phyloP scores from a whole-genome alignment of 495 filamentous ascomycete species.

The Tuber umbilicatum region DNA sequence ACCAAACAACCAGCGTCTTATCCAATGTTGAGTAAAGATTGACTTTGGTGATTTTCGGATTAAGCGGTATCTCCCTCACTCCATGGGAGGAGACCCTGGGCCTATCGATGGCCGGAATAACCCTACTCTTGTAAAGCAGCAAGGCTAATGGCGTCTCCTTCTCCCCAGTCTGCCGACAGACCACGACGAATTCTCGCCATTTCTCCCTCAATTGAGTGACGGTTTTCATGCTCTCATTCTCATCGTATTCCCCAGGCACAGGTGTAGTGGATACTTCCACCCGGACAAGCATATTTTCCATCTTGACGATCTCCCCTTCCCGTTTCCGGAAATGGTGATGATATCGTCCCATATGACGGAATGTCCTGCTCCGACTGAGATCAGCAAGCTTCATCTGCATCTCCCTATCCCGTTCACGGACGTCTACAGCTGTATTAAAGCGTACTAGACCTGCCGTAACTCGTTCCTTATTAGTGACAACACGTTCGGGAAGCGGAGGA shows the following conservation, averaged over 20 bases:
- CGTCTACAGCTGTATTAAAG: constrained; percentile 40
- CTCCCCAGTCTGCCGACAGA: constrained; percentile 55
- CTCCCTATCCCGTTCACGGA: constrained; percentile 32
- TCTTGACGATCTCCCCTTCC: constrained; percentile 61
- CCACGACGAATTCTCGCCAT: constrained; percentile 67
- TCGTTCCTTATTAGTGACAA: constrained; percentile 35
- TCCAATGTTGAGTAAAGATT: constrained; percentile 67
- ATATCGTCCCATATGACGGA: constrained; percentile 22
- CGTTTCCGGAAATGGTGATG: constrained; percentile 21
- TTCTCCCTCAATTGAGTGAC: constrained; percentile 58
- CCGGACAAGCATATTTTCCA: constrained; percentile 67
- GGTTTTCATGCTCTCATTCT: constrained; percentile 59
- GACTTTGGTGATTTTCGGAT: constrained; percentile 51
- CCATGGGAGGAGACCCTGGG: constrained; percentile 49
- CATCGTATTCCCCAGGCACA: constrained; percentile 59
- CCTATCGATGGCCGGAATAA: constrained; percentile 59
- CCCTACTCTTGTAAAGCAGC: constrained; percentile 64
- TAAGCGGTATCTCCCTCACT: constrained; percentile 54
- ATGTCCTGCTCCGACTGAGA: constrained; percentile 30
- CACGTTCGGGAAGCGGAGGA: constrained; percentile 10
- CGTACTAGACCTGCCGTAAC: constrained; percentile 37
- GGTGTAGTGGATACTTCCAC: constrained; percentile 55
- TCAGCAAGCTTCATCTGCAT: constrained; percentile 38
- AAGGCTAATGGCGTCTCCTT: constrained; percentile 54
- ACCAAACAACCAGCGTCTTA: constrained; percentile 66